A percentile compares a stretch with the other conserved stretches of the same genome.
phyloP scores from a whole-genome alignment of 2,329 filamentous ascomycete genomes.

The Mycosphaerella sp. region DNA sequence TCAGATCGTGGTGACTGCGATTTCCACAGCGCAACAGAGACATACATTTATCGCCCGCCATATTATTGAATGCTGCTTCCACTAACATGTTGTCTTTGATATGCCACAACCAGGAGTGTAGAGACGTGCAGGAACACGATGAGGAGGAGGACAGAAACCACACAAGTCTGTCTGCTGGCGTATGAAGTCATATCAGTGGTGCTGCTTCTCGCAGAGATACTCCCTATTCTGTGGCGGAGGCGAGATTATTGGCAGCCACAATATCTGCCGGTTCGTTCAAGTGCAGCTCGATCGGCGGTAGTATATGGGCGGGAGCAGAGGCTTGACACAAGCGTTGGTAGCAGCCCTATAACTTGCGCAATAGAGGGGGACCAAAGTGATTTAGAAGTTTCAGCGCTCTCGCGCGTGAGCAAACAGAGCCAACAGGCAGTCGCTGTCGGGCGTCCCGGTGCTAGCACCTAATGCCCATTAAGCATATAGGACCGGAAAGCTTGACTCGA shows the following conservation, averaged over 20 bases:
- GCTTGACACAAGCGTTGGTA: neutral
- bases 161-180: neutral
- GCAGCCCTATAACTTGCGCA: neutral
- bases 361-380: neutral
- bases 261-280: neutral
- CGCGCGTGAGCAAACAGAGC: neutral
- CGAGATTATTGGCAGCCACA: neutral
- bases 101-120: slow-evolving; percentile 6
- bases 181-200: slow-evolving; percentile 3
- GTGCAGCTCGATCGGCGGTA: neutral
- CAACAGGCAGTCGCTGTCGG: neutral
- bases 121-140: slow-evolving; percentile 4
- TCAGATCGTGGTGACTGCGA: neutral
- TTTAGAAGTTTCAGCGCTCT: neutral
- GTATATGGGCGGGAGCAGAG: neutral
- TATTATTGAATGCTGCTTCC: neutral
- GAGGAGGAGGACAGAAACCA: slow-evolving; percentile 3
- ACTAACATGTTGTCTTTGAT: neutral
- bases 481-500: slow-evolving; percentile 1
- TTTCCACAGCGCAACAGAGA: neutral
- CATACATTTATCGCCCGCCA: slow-evolving; percentile 5
- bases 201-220: neutral
- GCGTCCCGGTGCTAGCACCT: neutral
- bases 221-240: neutral
- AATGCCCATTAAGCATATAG: neutral